These are phyloP conservation scores for Phytophthora megakarya DNA, from an alignment of 352 stramenopile species.

Conservation along the genomic window DNA sequence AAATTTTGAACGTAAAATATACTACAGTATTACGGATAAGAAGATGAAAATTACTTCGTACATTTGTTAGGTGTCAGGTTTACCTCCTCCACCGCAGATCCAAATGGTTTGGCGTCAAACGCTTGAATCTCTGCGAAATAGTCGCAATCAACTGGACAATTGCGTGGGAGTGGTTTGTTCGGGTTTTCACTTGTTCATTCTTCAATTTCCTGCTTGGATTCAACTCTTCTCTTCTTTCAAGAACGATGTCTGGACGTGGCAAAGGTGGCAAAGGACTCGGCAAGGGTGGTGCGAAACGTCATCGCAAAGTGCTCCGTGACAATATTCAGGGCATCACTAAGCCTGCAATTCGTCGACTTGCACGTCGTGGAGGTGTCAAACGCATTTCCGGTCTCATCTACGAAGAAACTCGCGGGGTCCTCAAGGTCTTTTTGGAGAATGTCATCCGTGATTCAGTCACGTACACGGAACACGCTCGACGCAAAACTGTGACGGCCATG, in stretches of 20 bases:
- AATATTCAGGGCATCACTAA: slow-evolving; percentile 93
- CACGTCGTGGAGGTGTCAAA: slow-evolving; percentile 97
- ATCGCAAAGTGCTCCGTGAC: slow-evolving; percentile 85
- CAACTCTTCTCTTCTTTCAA: not conserved
- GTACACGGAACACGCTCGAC: slow-evolving; percentile 95
- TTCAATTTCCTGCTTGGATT: not conserved
- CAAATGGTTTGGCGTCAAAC: slow-evolving; percentile 5
- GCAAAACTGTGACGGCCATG: slow-evolving; percentile 97
- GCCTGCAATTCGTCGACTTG: slow-evolving; percentile 96
- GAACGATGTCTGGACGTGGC: slow-evolving; percentile 73
- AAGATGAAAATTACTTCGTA: too few relatives aligned
- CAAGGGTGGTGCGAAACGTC: slow-evolving; percentile 81
- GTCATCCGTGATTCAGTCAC: slow-evolving; percentile 95
- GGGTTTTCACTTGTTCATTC: not conserved
- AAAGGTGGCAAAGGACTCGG: slow-evolving; percentile 81
- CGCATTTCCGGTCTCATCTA: slow-evolving; percentile 98
- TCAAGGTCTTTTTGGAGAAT: slow-evolving; percentile 99
- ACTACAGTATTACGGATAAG: too few relatives aligned
- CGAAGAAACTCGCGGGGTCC: slow-evolving; percentile 96
- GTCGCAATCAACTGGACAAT: not conserved
- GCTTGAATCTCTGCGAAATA: slow-evolving; percentile 12
- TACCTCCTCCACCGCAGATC: too few relatives aligned
- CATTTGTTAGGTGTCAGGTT: too few relatives aligned
- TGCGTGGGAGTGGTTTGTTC: not conserved
- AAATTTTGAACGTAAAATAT: too few relatives aligned